These are phyloP conservation scores for Arthrinium puccinioides DNA, from an alignment of 2,329 filamentous ascomycete species.

Conservation along the genomic window DNA sequence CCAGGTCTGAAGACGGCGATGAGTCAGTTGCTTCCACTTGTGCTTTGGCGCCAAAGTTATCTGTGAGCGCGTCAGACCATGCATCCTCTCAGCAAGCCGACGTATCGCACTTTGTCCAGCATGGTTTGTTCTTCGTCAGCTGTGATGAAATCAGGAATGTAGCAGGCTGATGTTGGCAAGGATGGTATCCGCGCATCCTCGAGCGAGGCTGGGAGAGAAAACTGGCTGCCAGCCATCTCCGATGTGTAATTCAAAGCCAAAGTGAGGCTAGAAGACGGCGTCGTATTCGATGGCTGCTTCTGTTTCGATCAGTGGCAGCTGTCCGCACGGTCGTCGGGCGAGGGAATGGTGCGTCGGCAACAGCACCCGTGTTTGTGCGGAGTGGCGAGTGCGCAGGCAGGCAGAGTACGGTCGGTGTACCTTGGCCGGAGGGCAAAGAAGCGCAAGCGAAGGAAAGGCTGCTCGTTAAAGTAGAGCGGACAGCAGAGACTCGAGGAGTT, in stretches of 20 bases:
- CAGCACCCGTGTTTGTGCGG: too few species aligned
- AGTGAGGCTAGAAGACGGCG: neutral
- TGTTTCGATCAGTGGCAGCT: neutral
- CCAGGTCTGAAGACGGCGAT: constrained; percentile 84
- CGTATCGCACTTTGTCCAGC: constrained; percentile 61
- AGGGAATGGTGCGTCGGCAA: too few species aligned
- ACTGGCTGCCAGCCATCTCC: neutral
- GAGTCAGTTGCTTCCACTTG: constrained; percentile 81
- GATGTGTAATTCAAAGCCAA: neutral
- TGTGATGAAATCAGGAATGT: constrained; percentile 80
- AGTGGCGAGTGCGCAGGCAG: too few species aligned
- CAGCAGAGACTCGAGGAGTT: too few species aligned
- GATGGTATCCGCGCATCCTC: constrained; percentile 42
- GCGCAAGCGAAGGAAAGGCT: too few species aligned
- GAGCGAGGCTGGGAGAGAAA: constrained; percentile 37
- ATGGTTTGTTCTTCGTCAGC: constrained; percentile 64
- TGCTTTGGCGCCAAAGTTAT: constrained; percentile 61
- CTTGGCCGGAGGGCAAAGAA: too few species aligned
- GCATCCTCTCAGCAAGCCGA: too few species aligned
- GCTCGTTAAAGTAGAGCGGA: too few species aligned
- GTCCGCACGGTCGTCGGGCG: neutral
- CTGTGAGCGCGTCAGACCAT: too few species aligned
- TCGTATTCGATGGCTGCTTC: neutral
- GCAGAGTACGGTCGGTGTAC: too few species aligned
- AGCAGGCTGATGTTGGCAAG: constrained; percentile 65